phyloP scores from a whole-genome alignment of 2,329 filamentous ascomycete species.

The Colletotrichum sp. region DNA sequence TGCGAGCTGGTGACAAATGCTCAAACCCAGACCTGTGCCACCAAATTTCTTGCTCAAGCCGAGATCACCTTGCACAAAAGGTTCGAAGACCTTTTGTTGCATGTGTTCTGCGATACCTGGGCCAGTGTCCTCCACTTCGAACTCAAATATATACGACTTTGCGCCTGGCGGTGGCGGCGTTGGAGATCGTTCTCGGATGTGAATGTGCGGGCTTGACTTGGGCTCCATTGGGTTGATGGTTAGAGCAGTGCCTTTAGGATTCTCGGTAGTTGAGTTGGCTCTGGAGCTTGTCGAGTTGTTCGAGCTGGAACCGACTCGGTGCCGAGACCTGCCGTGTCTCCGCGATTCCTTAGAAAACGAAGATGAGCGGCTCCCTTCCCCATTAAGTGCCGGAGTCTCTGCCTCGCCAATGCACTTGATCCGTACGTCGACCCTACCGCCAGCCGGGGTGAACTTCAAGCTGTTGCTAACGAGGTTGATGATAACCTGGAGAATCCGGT shows the following conservation, averaged over 20 bases:
- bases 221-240: conserved; percentile 68
- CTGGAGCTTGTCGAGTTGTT: conserved; percentile 57
- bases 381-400: conserved; percentile 38
- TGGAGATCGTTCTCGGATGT: conserved; percentile 59
- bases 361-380: conserved; percentile 54
- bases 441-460: conserved; percentile 84
- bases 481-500: conserved; percentile 88
- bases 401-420: conserved; percentile 76
- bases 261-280: conserved; percentile 29
- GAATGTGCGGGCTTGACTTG: conserved; percentile 52
- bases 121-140: conserved; percentile 87
- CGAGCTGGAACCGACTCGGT: conserved; percentile 53
- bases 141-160: conserved; percentile 78
- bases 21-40: conserved; percentile 85
- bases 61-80: conserved; percentile 92
- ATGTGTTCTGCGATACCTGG: conserved; percentile 82
- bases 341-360: conserved; percentile 56
- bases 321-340: conserved; percentile 44
- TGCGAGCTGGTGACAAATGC: conserved; percentile 88
- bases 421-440: conserved; percentile 76
- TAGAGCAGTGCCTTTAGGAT: conserved; percentile 55
- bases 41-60: conserved; percentile 89
- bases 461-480: conserved; percentile 94
- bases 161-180: conserved; percentile 67
- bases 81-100: conserved; percentile 87